Base-by-base conservation (phyloP, 1,139 yeast species). In the Eremothecium gossypii region DNA sequence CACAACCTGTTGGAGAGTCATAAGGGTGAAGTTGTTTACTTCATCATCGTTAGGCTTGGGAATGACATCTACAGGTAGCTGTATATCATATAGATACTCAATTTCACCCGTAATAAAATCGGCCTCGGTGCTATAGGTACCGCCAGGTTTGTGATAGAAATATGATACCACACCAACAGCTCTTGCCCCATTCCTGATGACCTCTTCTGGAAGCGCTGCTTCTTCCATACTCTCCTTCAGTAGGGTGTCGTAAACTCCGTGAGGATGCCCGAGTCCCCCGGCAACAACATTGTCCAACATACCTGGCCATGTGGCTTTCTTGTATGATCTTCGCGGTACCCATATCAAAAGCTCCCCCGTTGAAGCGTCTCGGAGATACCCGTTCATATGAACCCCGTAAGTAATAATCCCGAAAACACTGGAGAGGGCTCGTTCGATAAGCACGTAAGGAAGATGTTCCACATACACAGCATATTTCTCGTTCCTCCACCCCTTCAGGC, bases 221-320 rank as follows among this genome's bases (percentile, higher is more conserved):
- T 91, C 98, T 56, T 91, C 98, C 47, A 68, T 71, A 52, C 95
- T 79, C 58, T 91, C 98, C 58, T 91, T 91, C 14, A 84, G 53
- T 2, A 80, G 77, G 0, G 97, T 89, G 39, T 85, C 95, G 57
- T 69, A 67, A 2, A 81, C 65, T 0, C 91, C 87, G 51, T 76
- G 68, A 0, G 95, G 96, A 57, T 80, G 71, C 0, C 95, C 96
- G 14, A 91, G 59, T 0, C 98, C 98, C 1, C 98, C 98, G 0
- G 96, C 98, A 5, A 91, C 85, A 1, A 94, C 85, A 58, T 89
- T 91, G 60, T 91, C 98, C 36, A 87, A 71, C 84, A 77, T 82
- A 0, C 85, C 83, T 0, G 98, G 97, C 65, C 77, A 87, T 0
- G 97, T 91, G 12, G 83, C 81, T 58, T 91, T 91, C 1, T 77